Percentiles rank a stretch among this genome's conserved stretches.
phyloP scores from a whole-genome alignment of 164 flowering plant genomes.

The Vitis rotundifolia region DNA sequence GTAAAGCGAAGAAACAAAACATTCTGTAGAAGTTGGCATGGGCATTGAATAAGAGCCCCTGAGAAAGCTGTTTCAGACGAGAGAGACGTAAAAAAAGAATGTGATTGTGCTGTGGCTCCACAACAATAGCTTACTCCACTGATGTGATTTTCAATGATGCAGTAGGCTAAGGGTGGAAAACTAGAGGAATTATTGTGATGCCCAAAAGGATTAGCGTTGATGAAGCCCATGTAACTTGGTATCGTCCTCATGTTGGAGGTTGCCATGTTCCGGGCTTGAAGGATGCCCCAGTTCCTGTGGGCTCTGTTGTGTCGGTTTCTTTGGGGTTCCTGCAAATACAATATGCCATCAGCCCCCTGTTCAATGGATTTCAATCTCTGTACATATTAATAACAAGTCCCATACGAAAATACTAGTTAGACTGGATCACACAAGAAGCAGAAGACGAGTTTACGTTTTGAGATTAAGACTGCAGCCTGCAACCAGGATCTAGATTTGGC shows the following conservation, averaged over 20 bases:
- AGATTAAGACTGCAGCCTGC: no score
- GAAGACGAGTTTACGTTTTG: no score
- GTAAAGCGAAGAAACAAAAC: neutral
- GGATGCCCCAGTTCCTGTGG: slow-evolving; percentile 72
- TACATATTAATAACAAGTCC: no score
- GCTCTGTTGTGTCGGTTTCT: slow-evolving; percentile 52
- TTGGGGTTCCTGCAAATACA: slow-evolving; percentile 26
- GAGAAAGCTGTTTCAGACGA: neutral
- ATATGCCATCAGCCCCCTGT: neutral
- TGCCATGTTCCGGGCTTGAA: slow-evolving; percentile 85
- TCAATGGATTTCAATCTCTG: no score
- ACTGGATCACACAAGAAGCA: no score
- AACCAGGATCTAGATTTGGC: no score
- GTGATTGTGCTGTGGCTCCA: neutral
- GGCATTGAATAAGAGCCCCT: no score
- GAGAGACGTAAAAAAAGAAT: neutral
- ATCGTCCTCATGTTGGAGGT: slow-evolving; percentile 62
- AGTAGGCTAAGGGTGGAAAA: neutral
- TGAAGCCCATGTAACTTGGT: neutral
- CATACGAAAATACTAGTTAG: no score
- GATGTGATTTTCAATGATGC: neutral
- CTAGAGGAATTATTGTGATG: neutral
- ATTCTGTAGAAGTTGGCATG: no score
- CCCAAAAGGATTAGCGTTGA: neutral
- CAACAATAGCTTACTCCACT: neutral